Evolutionary conservation across 495 filamentous ascomycete genomes (phyloP), one percentile per base, ranked within the genome.

Genomic region (Talaromyces thailandensis): DNA sequence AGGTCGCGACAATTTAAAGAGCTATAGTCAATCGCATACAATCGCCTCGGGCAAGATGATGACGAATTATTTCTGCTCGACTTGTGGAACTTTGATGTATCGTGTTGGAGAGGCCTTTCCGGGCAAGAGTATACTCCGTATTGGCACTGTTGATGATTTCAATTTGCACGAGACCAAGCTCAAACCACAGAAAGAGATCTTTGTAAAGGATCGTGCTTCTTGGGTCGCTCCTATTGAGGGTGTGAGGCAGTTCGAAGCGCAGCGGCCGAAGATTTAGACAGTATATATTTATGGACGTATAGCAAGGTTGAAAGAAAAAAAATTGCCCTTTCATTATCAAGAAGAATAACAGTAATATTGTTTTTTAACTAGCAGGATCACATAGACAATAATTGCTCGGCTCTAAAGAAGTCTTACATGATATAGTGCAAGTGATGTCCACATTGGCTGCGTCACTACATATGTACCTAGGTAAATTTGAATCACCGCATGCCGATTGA

Each of bases 131-230:
- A 76, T 82, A 65, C 61, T 80, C 63, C 69, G 82, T 52, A 72
- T 83, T 62, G 82, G 82, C n/a, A 82, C 78, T 7, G 76, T 84
- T 12, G 81, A 85, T 65, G 81, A 85, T 68, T 80, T 83, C 56
- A 66, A 58, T 60, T 64, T 84, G 64, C 74, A 78, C 56, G 79
- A 83, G 69, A 82, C 79, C 9, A 78, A 75, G 64, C 71, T 84
- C 61, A 75, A 65, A 48, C 82, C 80, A 7, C 65, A 64, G 60
- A 52, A 69, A 9, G 81, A 82, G 71, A 70, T 72, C 58, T 84
- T 72, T 67, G 64, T 61, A 4, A 74, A 79, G 66, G 67, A 73
- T 56, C 68, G 80, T 23, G 76, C 80, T 37, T 62, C 58, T 45
- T 83, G 79, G 80, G 69, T 77, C 18, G 48, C 51, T 1, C 74